Percentiles rank a stretch among this genome's conserved stretches.
Conservation (phyloP, 345 rosid species). For the Brassica carinata region DNA sequence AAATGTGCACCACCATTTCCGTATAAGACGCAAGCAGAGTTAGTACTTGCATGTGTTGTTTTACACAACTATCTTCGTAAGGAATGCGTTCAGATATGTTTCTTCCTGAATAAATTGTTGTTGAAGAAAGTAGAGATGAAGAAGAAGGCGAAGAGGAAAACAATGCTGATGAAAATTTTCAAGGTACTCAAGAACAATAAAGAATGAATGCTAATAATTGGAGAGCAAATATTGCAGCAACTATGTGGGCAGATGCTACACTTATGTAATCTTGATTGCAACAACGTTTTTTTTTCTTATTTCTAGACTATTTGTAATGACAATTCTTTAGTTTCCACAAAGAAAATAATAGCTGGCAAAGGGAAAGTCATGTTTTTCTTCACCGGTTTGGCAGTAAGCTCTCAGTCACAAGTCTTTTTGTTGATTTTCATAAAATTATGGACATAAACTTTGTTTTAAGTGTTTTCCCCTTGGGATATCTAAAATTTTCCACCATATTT, state of each 20-base stretch:
- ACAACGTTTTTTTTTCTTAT: not conserved
- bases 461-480: not conserved
- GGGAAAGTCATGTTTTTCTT: not conserved
- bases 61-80: not conserved
- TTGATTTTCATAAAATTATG: not conserved
- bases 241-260: not conserved
- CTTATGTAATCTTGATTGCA: not conserved
- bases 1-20: constrained; percentile 1
- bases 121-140: not conserved
- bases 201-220: not conserved
- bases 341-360: not conserved
- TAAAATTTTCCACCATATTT: not conserved
- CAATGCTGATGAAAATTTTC: not conserved
- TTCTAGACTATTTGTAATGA: not conserved
- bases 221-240: not conserved
- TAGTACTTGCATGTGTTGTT: not conserved
- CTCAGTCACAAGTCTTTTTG: not conserved
- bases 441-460: not conserved
- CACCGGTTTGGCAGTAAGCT: not conserved
- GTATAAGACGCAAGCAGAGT: not conserved
- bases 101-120: not conserved
- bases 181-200: constrained; percentile 2
- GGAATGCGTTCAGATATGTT: not conserved
- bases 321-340: not conserved
- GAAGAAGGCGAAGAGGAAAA: not conserved